Conservation (phyloP, 257 asterid species). For the Lithospermum erythrorhizon region DNA sequence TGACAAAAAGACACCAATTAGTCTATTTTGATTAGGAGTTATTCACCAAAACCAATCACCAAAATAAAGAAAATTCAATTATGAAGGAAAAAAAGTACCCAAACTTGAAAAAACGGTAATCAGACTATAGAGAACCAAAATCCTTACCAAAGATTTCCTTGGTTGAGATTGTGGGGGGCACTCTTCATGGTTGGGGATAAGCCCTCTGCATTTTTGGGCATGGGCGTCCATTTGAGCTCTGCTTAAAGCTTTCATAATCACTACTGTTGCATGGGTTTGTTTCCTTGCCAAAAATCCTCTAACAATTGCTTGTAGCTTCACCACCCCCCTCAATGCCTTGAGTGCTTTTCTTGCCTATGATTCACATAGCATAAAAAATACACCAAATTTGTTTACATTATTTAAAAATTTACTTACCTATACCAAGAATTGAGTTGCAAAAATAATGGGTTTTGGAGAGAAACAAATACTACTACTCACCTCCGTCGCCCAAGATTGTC, state of each 20-base stretch:
- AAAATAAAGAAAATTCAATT: neutral
- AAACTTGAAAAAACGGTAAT: too few relatives aligned
- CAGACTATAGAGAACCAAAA: too few relatives aligned
- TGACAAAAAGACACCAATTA: too few relatives aligned
- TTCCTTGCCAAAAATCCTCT: slow-evolving; percentile 70
- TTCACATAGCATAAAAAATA: too few relatives aligned
- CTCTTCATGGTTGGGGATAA: slow-evolving; percentile 4
- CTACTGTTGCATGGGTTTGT: slow-evolving; percentile 51
- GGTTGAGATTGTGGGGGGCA: slow-evolving; percentile 25
- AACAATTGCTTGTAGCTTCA: slow-evolving; percentile 68
- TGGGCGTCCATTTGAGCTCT: slow-evolving; percentile 20
- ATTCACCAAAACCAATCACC: neutral
- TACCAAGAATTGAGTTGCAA: too few relatives aligned
- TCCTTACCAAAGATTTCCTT: slow-evolving; percentile 34
- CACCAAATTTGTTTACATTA: too few relatives aligned
- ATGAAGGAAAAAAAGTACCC: neutral
- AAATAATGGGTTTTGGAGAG: too few relatives aligned
- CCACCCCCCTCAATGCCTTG: slow-evolving; percentile 73
- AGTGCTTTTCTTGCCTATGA: slow-evolving; percentile 75
- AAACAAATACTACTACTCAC: too few relatives aligned
- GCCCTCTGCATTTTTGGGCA: slow-evolving; percentile 41
- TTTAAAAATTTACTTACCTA: too few relatives aligned
- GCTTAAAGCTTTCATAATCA: too few relatives aligned
- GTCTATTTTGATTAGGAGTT: too few relatives aligned
- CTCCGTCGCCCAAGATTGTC: too few relatives aligned